Percentiles rank a stretch among this genome's conserved stretches.
These are phyloP conservation scores for Citrus mangshanensis DNA, from an alignment of 345 rosid species.

Conservation along the genomic window DNA sequence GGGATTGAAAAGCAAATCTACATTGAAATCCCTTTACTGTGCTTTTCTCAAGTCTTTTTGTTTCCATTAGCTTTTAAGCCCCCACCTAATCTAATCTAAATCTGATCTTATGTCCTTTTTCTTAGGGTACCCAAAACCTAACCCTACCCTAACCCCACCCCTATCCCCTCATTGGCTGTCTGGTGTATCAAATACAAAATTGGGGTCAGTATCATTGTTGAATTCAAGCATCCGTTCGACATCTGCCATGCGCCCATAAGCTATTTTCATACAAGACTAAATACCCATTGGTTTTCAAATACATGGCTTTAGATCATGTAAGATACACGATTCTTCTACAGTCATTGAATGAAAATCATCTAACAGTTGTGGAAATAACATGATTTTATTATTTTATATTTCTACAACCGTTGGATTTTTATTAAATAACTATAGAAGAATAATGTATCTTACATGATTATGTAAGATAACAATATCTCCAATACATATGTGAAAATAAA, in stretches of 20 bases:
- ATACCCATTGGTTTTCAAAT: too few relatives aligned
- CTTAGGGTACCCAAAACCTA: neutral
- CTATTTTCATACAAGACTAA: too few relatives aligned
- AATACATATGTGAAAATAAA: too few relatives aligned
- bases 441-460: too few relatives aligned
- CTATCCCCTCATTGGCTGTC: too few relatives aligned
- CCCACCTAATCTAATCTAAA: neutral
- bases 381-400: too few relatives aligned
- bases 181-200: neutral
- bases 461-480: rapidly evolving
- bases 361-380: rapidly evolving
- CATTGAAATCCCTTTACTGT: neutral
- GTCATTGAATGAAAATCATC: rapidly evolving
- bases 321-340: too few relatives aligned
- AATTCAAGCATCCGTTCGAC: neutral
- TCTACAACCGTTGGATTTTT: rapidly evolving
- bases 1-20: neutral
- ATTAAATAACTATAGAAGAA: too few relatives aligned
- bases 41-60: slow-evolving; percentile 3
- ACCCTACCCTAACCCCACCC: neutral
- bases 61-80: slow-evolving; percentile 7
- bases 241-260: neutral
- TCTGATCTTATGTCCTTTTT: slow-evolving; percentile 5
- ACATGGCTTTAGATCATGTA: too few relatives aligned
- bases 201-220: neutral